Conservation (phyloP, 1,139 yeast species). For the Hemisphaericaspora xylanilytica region DNA sequence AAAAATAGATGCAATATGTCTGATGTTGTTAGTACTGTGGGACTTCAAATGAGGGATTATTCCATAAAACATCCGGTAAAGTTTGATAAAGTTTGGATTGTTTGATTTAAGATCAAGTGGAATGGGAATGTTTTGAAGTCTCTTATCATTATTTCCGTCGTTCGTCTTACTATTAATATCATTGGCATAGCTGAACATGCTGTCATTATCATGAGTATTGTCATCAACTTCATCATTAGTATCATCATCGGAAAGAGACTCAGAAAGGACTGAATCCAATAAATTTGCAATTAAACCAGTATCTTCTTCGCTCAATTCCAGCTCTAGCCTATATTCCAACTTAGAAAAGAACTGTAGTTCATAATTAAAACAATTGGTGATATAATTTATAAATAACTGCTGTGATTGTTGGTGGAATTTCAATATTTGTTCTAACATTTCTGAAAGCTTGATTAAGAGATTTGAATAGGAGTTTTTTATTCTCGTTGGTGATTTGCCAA, state of each 20-base stretch:
- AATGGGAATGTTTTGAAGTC: background rate
- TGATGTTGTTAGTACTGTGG: constrained; percentile 8
- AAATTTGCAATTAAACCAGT: constrained; percentile 24
- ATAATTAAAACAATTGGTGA: constrained; percentile 21
- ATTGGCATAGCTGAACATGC: constrained; percentile 23
- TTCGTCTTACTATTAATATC: background rate
- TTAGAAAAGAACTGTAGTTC: constrained; percentile 21
- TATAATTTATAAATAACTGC: constrained; percentile 17
- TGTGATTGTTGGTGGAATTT: constrained; percentile 24
- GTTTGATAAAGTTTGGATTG: constrained; percentile 18
- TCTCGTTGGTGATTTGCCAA: constrained; percentile 19
- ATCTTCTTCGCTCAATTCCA: constrained; percentile 20
- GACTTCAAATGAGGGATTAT: constrained; percentile 18
- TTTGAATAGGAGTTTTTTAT: constrained; percentile 21
- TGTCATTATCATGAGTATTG: constrained; percentile 17
- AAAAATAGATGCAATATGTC: constrained; percentile 20
- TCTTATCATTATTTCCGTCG: background rate
- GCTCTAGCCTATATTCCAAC: constrained; percentile 18
- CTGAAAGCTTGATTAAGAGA: constrained; percentile 20
- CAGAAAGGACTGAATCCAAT: constrained; percentile 20
- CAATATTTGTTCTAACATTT: constrained; percentile 21
- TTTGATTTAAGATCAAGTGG: constrained; percentile 17
- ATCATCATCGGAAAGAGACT: constrained; percentile 3
- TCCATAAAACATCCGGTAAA: constrained; percentile 27
- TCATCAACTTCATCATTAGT: constrained; percentile 14